Conservation (phyloP, 202 grass and related monocot genomes). For the Panicum virgatum region DNA sequence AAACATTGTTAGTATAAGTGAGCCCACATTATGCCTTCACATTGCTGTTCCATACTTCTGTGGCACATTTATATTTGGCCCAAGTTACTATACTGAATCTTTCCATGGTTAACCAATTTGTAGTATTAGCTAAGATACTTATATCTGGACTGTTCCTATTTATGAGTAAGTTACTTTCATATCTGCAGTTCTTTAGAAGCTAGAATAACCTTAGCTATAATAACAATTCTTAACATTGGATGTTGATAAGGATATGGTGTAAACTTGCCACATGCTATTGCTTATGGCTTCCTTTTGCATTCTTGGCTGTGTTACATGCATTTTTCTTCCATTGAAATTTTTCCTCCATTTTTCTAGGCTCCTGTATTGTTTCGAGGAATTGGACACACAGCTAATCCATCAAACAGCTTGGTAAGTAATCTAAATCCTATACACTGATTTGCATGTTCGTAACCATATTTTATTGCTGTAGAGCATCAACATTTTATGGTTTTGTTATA, state of each 20-base stretch:
- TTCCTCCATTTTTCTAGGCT: conserved; percentile 48
- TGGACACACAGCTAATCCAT: conserved; percentile 73
- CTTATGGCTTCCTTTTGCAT: background rate
- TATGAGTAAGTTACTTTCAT: background rate
- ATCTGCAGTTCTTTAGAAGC: background rate
- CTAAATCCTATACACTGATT: conserved; percentile 1
- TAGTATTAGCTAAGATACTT: background rate
- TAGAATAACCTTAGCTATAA: background rate
- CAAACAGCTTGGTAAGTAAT: conserved; percentile 75
- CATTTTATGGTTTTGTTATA: background rate
- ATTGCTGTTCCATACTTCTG: background rate
- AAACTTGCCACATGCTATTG: background rate
- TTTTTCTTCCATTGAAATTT: background rate
- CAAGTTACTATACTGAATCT: background rate
- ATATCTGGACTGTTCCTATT: background rate
- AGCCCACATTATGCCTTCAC: background rate
- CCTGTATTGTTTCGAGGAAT: conserved; percentile 90
- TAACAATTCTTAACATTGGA: background rate
- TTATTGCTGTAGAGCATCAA: background rate
- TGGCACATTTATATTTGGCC: background rate
- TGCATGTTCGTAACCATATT: background rate
- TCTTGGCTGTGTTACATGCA: background rate
- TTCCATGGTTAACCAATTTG: background rate
- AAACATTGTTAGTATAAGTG: background rate
- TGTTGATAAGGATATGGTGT: background rate